Evolutionary conservation across 2,329 filamentous ascomycete genomes (phyloP), one percentile per base, ranked within the genome.

Genomic region (Penicillium sp.): DNA sequence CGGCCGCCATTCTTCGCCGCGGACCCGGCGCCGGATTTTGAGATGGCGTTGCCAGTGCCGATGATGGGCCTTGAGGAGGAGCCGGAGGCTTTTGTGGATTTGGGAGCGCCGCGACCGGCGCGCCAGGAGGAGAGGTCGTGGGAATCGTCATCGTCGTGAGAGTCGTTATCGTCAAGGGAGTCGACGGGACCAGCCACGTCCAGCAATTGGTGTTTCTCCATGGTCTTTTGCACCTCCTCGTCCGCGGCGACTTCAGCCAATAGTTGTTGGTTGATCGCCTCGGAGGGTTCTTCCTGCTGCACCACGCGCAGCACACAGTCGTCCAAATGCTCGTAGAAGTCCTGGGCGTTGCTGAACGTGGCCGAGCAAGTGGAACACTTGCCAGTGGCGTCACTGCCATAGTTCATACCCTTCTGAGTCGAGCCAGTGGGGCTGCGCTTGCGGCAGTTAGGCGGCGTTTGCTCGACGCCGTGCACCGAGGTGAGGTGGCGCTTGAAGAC

Each of bases 401-500:
- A 92, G 58, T 86, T 87, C 5, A 88, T 86, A 38, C 90, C 82
- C 78, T 90, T 91, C 82, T 90, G 90, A 71, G 77, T 81, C 30
- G 78, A 68, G 24, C 71, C 69, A 35, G 73, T 70, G 1, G 79
- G 78, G 56, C 84, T 84, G 81, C 88, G 93, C 85, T 93, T 94
- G 69, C 93, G 89, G 78, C 92, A 92, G 80, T 97, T 97, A 33
- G 93, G 93, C 2, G 93, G 91, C 0, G 91, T 94, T 80, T 97
- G 93, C 80, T 97, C 93, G 38, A 97, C 93, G 26, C 90, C 91
- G 75, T 97, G 93, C 3, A 97, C 91, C 0, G 92, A 90, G 6
- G 92, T 96, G 72, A 97, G 80, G 76, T 97, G 93, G 64, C 93
- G 86, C 85, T 97, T 97, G 85, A 97, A 97, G 64, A 97, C 93